A percentile compares a stretch with the other conserved stretches of the same genome.
Evolutionary conservation across 352 stramenopile species (phyloP).

Genomic region (Nothophytophthora sp.): DNA sequence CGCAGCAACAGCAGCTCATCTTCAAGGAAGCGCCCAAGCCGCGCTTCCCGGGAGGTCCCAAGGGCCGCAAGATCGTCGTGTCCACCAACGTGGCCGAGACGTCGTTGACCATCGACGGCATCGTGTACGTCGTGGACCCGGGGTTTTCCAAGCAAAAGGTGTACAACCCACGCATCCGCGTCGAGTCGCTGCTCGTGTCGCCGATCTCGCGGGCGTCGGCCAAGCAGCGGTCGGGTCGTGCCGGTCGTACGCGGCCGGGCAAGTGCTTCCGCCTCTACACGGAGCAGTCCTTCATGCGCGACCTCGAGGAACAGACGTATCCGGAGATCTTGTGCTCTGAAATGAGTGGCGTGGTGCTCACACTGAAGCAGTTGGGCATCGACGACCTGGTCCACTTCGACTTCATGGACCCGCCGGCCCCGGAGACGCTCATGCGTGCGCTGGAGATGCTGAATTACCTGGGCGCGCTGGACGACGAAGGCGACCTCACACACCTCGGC

Average conservation of each 20-base stretch:
- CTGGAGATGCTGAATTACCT: conserved; percentile 99
- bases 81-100: conserved; percentile 99
- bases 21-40: conserved; percentile 95
- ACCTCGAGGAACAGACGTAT: conserved; percentile 99
- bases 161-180: conserved; percentile 97
- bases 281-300: conserved; percentile 95
- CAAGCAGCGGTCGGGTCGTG: conserved; percentile 88
- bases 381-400: conserved; percentile 99
- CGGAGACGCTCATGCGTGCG: conserved; percentile 98
- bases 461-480: conserved; percentile 97
- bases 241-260: conserved; percentile 82
- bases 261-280: conserved; percentile 97
- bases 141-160: conserved; percentile 99
- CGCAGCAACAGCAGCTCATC: conserved; percentile 97
- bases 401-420: conserved; percentile 99
- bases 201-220: conserved; percentile 93
- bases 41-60: conserved; percentile 64
- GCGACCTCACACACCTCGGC: conserved; percentile 93
- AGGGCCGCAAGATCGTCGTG: conserved; percentile 93
- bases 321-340: conserved; percentile 98
- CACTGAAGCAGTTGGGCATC: conserved; percentile 98
- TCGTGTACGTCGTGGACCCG: conserved; percentile 99
- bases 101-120: conserved; percentile 98
- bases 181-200: conserved; percentile 96
- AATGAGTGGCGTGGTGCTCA: conserved; percentile 97